A percentile compares a stretch with the other conserved stretches of the same genome.
Evolutionary conservation across 2,329 filamentous ascomycete genomes (phyloP).

Genomic region (Hypoxylon rubiginosum): DNA sequence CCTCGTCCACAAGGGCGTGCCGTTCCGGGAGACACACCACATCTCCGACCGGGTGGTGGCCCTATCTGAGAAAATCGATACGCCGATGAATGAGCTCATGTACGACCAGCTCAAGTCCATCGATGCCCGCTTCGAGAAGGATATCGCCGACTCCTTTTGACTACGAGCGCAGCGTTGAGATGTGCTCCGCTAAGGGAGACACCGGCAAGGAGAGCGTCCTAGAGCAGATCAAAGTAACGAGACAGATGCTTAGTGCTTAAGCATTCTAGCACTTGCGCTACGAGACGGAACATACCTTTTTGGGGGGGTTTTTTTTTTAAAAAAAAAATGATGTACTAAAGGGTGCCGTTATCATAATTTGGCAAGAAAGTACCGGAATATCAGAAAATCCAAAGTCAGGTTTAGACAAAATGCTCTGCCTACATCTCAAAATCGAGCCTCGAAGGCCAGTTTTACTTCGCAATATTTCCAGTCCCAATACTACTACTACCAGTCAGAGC

Average conservation of each 20-base stretch:
- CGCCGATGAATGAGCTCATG: conserved; percentile 79
- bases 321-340: not conserved
- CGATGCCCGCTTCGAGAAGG: conserved; percentile 74
- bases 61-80: conserved; percentile 74
- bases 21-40: conserved; percentile 87
- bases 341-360: not conserved
- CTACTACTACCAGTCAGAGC: not conserved
- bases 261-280: not conserved
- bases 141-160: conserved; percentile 80
- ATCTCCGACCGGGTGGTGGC: conserved; percentile 82
- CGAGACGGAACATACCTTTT: not conserved
- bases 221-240: conserved; percentile 71
- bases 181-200: conserved; percentile 80
- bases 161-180: conserved; percentile 87
- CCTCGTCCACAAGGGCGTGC: conserved; percentile 76
- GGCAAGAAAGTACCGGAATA: not conserved
- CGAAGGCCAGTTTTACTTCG: too few relatives aligned
- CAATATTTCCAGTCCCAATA: not conserved
- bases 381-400: not conserved
- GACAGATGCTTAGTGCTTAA: conserved; percentile 53
- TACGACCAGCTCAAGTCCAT: conserved; percentile 75
- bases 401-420: conserved; percentile 16
- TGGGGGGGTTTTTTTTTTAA: too few relatives aligned
- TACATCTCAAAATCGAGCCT: not conserved
- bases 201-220: conserved; percentile 78